Base-by-base conservation (phyloP, 148 eudicot species). In the Beta vulgaris region DNA sequence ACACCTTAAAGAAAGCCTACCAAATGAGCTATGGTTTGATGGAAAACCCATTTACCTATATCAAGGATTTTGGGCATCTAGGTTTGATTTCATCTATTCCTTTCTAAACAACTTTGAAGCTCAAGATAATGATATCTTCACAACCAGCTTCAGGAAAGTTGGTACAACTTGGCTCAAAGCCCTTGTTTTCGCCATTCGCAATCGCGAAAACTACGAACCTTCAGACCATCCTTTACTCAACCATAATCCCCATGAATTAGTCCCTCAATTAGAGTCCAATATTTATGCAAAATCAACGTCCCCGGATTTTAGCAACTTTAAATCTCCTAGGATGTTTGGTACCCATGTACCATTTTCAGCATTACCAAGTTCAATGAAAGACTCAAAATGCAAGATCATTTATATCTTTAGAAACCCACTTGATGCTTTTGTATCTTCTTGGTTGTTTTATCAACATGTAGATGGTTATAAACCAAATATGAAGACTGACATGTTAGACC, bases 301-400 rank as follows among this genome's bases (percentile, higher is more conserved):
- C 48, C 81, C 14, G 55, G 75, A 36, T 57, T 72, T 37, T 55
- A 71, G 1, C 0, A 3, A 12, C 60, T 31, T 40, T 36, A 58
- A 0, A 23, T 12, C 69, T 43, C 86, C 89, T 7, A 59, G 79
- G 15, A 73, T 87, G 18, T 58, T 81, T 4, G 85, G 77, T 7
- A 83, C 88, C 28, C 92, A 85, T 37, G 18, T 88, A 18, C 87
- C 90, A 1, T 70, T 43, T 54, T 9, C 21, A 0, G 44, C 83
- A 1, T 29, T 88, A 9, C 86, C 87, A 2, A 74, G 31, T 11
- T 83, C 92, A 0, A 69, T 86, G 9, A 72, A 40, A 64, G 58
- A 19, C 0, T 75, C 87, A 0, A 49, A 53, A 0, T 75, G 86
- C 55, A 78, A 72, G 57, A 78, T 72, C 44, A 32, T 78, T 19